These are phyloP conservation scores for Allium sativum DNA, from an alignment of 106 monocot genomes.

Conservation along the genomic window DNA sequence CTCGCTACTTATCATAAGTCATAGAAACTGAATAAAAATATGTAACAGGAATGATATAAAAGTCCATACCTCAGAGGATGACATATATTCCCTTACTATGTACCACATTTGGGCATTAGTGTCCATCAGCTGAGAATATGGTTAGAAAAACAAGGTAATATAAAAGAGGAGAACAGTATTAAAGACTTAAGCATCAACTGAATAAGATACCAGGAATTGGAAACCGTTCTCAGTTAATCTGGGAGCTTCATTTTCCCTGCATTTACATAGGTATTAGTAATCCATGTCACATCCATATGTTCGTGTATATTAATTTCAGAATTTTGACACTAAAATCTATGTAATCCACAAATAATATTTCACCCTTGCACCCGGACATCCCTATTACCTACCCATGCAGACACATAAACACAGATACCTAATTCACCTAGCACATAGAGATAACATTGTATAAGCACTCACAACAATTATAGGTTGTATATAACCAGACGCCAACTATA, in stretches of 20 bases:
- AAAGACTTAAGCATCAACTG: constrained; percentile 4
- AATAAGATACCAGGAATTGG: constrained; percentile 72
- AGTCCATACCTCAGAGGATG: constrained; percentile 66
- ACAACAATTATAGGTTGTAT: too few relatives aligned
- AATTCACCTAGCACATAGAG: too few relatives aligned
- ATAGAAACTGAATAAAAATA: not conserved
- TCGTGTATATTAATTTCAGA: not conserved
- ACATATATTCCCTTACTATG: constrained; percentile 97
- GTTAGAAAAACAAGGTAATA: constrained; percentile 13
- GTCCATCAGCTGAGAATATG: constrained; percentile 72
- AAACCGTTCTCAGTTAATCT: constrained; percentile 93
- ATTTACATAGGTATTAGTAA: constrained; percentile 6
- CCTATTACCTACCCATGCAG: too few relatives aligned
- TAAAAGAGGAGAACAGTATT: constrained; percentile 3
- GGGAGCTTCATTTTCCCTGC: constrained; percentile 88
- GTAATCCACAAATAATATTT: too few relatives aligned
- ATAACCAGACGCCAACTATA: too few relatives aligned
- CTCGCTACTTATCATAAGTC: not conserved
- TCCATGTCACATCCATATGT: not conserved
- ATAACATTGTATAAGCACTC: too few relatives aligned
- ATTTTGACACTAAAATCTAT: too few relatives aligned
- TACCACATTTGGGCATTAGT: constrained; percentile 98
- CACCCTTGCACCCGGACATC: too few relatives aligned
- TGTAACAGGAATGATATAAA: not conserved
- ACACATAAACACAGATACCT: too few relatives aligned